phyloP scores from a whole-genome alignment of 2,329 filamentous ascomycete genomes.

The Penicillium paneum region DNA sequence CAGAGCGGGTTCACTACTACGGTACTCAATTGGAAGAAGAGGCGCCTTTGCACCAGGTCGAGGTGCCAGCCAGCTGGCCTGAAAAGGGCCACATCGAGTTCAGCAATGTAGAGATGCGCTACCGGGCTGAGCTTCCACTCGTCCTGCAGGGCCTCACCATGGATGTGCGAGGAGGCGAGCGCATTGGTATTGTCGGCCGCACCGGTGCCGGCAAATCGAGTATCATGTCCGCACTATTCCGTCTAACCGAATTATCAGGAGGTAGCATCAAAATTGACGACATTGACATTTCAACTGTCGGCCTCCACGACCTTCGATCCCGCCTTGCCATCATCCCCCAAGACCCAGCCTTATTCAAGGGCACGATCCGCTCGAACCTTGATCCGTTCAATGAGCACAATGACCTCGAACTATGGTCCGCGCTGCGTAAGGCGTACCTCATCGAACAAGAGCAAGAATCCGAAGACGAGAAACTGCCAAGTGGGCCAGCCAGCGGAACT shows the following conservation, averaged over 20 bases:
- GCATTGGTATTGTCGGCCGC: conserved; percentile 48
- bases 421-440: conserved; percentile 45
- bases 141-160: conserved; percentile 65
- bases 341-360: conserved; percentile 46
- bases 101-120: conserved; percentile 73
- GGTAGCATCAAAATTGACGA: conserved; percentile 45
- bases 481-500: conserved; percentile 31
- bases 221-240: conserved; percentile 47
- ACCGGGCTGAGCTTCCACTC: conserved; percentile 67
- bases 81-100: conserved; percentile 79
- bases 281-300: conserved; percentile 42
- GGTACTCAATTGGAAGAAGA: conserved; percentile 84
- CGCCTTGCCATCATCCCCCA: conserved; percentile 47
- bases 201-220: conserved; percentile 48
- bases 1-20: conserved; percentile 88
- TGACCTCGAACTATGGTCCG: conserved; percentile 48
- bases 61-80: conserved; percentile 76
- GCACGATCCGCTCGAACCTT: conserved; percentile 45
- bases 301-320: conserved; percentile 43
- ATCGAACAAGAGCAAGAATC: conserved; percentile 47
- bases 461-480: conserved; percentile 40
- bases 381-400: conserved; percentile 47
- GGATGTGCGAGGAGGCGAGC: conserved; percentile 44
- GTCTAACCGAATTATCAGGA: conserved; percentile 41
- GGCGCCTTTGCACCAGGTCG: conserved; percentile 70